Base-by-base conservation (phyloP, 2,329 filamentous ascomycete species). In the Trichoderma cornu-damae region DNA sequence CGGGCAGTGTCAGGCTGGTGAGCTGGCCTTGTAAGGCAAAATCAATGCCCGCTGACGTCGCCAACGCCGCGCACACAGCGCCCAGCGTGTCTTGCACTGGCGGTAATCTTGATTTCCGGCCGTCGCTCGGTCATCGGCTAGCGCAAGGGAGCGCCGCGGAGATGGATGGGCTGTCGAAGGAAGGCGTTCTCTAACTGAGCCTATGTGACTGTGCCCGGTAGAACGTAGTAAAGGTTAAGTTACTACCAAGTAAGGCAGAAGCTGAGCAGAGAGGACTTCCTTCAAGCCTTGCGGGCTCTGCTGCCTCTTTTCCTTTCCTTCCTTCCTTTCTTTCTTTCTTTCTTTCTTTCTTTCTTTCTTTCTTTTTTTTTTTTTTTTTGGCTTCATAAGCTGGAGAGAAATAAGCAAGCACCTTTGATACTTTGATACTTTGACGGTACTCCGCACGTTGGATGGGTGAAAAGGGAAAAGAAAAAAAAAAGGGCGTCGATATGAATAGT, bases 11-110 rank as follows among this genome's bases (percentile, higher is more conserved):
- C 22, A 42, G 34, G 16, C 20, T 1, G 20, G 30, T 51, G 55
- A 47, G 55, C 40, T 58, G 55, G 55, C 48, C 47, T 35, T 32
- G 47, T 18, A 48, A 52, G 55, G 55, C 55, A 50, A 52, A 50
- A n/a, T n/a, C n/a, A n/a, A 47, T 24, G 16, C 32, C 40, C 34
- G 32, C 42, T 55, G 52, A 55, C 42, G 52, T 55, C 51, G 48
- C 26, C 38, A 16, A 30, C 30, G 37, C n/a, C n/a, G 28, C 28
- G 28, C 46, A 38, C 37, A 38, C 12, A 38, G 20, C 32, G 14
- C 14, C 14, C 32, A 35, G 49, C 49, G 34, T 52, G 49, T 34
- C 49, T 24, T 43, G 47, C 37, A 22, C 22, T 43, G 38, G 28
- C 14, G 35, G 35, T 9, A 38, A 18, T 18, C 35, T 24, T 22